phyloP scores from a whole-genome alignment of 2,329 filamentous ascomycete species.

The Aspergillus hiratsukae region DNA sequence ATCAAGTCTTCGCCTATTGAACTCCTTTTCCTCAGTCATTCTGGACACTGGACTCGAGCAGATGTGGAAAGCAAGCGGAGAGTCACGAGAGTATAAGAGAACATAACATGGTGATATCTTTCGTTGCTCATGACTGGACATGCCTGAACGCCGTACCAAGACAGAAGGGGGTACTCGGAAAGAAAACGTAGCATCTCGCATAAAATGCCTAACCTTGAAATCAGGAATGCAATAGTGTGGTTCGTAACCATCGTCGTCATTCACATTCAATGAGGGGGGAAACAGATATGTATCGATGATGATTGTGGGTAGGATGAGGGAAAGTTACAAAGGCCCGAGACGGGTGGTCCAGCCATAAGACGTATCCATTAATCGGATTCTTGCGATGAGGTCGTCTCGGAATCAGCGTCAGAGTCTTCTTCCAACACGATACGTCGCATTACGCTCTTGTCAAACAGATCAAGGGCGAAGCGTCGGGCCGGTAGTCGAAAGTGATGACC shows the following conservation, averaged over 20 bases:
- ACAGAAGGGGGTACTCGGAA: neutral
- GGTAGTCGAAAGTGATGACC: slow-evolving; percentile 83
- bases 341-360: neutral
- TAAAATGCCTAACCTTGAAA: slow-evolving; percentile 2
- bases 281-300: neutral
- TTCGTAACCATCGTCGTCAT: neutral
- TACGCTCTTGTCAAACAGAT: slow-evolving; percentile 88
- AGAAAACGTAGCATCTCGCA: neutral
- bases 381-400: slow-evolving; percentile 27
- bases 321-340: neutral
- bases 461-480: slow-evolving; percentile 83
- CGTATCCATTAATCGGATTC: slow-evolving; percentile 13
- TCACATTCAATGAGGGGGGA: neutral
- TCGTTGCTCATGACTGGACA: slow-evolving; percentile 13
- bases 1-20: neutral
- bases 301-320: neutral
- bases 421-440: slow-evolving; percentile 79
- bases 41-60: neutral
- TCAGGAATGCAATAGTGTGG: neutral
- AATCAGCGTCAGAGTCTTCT: slow-evolving; percentile 52
- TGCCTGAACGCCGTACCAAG: slow-evolving; percentile 11
- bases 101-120: slow-evolving; percentile 11
- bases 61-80: neutral
- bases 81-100: neutral
- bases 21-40: neutral